Conservation (phyloP, 2,329 filamentous ascomycete species). For the Ciborinia camelliae region DNA sequence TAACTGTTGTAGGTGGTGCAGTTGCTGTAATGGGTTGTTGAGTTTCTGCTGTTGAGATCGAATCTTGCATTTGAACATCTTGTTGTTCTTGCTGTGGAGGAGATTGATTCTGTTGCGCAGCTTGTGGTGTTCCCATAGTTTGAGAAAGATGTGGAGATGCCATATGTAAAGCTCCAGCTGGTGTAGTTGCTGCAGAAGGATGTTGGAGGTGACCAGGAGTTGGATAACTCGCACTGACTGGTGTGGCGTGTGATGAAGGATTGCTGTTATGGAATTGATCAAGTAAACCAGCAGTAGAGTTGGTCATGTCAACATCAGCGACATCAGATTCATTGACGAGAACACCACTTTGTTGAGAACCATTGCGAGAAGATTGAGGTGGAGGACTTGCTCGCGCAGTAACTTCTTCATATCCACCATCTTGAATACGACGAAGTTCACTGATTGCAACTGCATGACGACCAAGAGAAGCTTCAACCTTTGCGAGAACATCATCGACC, state of each 20-base stretch:
- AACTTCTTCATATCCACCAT: slow-evolving; percentile 67
- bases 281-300: slow-evolving; percentile 59
- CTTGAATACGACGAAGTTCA: slow-evolving; percentile 67
- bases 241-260: slow-evolving; percentile 58
- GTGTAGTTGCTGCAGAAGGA: slow-evolving; percentile 57
- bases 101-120: slow-evolving; percentile 17
- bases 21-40: slow-evolving; percentile 21
- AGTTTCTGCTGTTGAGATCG: slow-evolving; percentile 7
- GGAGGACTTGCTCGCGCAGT: slow-evolving; percentile 32
- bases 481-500: slow-evolving; percentile 69
- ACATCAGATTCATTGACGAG: slow-evolving; percentile 59
- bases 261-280: slow-evolving; percentile 63
- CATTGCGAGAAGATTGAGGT: slow-evolving; percentile 53
- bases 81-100: slow-evolving; percentile 17
- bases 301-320: slow-evolving; percentile 52
- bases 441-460: slow-evolving; percentile 63
- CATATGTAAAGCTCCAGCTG: slow-evolving; percentile 39
- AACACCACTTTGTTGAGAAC: slow-evolving; percentile 52
- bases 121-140: slow-evolving; percentile 31
- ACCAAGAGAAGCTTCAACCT: slow-evolving; percentile 69
- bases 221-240: slow-evolving; percentile 50
- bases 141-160: slow-evolving; percentile 45
- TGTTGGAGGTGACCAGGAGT: slow-evolving; percentile 59
- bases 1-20: slow-evolving; percentile 34
- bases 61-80: slow-evolving; percentile 24